A percentile compares a stretch with the other conserved stretches of the same genome.
Evolutionary conservation across 2,329 filamentous ascomycete genomes (phyloP).

Genomic region (Fusarium sambucinum): DNA sequence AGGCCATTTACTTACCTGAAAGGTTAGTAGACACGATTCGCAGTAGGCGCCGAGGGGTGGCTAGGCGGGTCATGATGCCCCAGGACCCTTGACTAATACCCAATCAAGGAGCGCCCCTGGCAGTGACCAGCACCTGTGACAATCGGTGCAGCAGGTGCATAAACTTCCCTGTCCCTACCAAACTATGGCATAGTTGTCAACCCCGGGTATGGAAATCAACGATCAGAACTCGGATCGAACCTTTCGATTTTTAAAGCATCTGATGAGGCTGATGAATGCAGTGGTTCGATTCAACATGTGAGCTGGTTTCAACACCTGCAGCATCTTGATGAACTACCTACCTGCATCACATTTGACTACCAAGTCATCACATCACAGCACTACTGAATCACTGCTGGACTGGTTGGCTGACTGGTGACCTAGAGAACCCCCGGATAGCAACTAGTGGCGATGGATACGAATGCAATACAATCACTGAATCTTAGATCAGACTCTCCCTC

Average conservation of each 20-base stretch:
- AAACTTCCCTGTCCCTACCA: conserved; percentile 27
- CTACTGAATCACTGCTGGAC: conserved; percentile 4
- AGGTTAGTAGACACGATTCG: conserved; percentile 9
- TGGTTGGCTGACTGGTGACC: neutral
- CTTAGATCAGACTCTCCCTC: neutral
- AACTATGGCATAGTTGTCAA: conserved; percentile 20
- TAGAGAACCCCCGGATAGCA: neutral
- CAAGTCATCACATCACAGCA: conserved; percentile 39
- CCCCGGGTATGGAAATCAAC: conserved; percentile 10
- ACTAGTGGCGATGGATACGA: neutral
- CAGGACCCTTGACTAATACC: conserved; percentile 18
- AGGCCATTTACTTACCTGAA: conserved; percentile 7
- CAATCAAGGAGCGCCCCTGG: conserved; percentile 22
- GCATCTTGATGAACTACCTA: neutral
- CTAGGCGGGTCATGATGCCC: conserved; percentile 8
- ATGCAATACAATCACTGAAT: conserved; percentile 12
- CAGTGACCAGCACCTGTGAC: conserved; percentile 41
- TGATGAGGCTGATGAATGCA: conserved; percentile 42
- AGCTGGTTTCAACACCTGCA: conserved; percentile 26
- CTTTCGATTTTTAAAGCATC: conserved; percentile 47
- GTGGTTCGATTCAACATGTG: conserved; percentile 43
- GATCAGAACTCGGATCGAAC: conserved; percentile 38
- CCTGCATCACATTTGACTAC: conserved; percentile 32
- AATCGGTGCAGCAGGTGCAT: conserved; percentile 43
- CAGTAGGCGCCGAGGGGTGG: conserved; percentile 35